Evolutionary conservation across 345 rosid species (phyloP).

Genomic region (Pistacia atlantica): DNA sequence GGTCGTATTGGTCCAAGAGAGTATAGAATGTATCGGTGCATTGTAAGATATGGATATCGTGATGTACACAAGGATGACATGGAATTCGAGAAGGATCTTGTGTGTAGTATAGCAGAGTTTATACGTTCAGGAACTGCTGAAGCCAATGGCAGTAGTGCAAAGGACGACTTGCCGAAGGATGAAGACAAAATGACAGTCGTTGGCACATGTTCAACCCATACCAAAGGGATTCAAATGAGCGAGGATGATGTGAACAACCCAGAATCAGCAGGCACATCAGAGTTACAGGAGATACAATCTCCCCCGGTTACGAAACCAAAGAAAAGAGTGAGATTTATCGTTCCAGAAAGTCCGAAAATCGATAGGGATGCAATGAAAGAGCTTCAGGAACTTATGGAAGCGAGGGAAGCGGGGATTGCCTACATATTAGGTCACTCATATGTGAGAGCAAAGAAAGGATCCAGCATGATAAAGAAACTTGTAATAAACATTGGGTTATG

Average conservation of each 20-base stretch:
- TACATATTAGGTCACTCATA: constrained; percentile 88
- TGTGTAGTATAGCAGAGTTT: constrained; percentile 86
- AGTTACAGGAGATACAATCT: constrained; percentile 56
- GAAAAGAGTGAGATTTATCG: constrained; percentile 74
- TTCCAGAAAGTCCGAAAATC: constrained; percentile 77
- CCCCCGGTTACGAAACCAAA: constrained; percentile 45
- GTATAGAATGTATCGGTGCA: constrained; percentile 84
- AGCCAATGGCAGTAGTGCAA: background rate
- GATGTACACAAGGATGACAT: constrained; percentile 89
- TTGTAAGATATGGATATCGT: constrained; percentile 86
- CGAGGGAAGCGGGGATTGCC: constrained; percentile 87
- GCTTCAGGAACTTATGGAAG: constrained; percentile 75
- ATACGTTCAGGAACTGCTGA: constrained; percentile 55
- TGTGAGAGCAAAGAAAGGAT: constrained; percentile 78
- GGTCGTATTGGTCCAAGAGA: constrained; percentile 82
- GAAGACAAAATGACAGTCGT: constrained; percentile 75
- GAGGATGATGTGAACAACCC: constrained; percentile 42
- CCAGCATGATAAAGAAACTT: constrained; percentile 63
- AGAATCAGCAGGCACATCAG: constrained; percentile 61
- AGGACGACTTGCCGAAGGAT: constrained; percentile 39
- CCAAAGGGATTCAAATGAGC: constrained; percentile 57
- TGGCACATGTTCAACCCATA: constrained; percentile 68
- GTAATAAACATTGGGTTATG: constrained; percentile 78
- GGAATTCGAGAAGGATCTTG: constrained; percentile 89
- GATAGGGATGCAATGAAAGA: constrained; percentile 58